A percentile compares a stretch with the other conserved stretches of the same genome.
These are phyloP conservation scores for Epichloe typhina DNA, from an alignment of 2,329 filamentous ascomycete species.

Conservation along the genomic window DNA sequence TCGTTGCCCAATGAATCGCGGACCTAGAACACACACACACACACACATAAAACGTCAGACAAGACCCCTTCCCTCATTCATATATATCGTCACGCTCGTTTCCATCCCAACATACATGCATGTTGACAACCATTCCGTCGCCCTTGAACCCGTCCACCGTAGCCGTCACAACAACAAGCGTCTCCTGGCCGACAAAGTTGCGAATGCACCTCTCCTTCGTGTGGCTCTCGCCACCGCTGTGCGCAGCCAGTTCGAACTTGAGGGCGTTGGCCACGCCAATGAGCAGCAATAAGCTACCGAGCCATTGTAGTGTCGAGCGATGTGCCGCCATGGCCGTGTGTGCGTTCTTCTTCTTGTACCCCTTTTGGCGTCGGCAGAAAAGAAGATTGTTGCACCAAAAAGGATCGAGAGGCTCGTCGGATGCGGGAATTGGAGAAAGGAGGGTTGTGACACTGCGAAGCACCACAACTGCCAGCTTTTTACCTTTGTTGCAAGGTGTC, in stretches of 20 bases:
- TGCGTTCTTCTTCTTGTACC: not conserved
- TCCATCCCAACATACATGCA: slow-evolving; percentile 54
- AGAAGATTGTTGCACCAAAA: slow-evolving; percentile 6
- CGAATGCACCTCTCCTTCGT: slow-evolving; percentile 78
- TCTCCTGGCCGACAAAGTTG: slow-evolving; percentile 88
- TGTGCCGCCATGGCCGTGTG: slow-evolving; percentile 31
- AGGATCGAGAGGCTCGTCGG: not conserved
- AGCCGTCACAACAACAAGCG: slow-evolving; percentile 88
- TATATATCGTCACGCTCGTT: not conserved
- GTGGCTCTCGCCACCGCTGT: slow-evolving; percentile 33
- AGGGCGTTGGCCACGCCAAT: slow-evolving; percentile 50
- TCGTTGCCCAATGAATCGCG: slow-evolving; percentile 92
- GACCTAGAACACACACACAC: slow-evolving; percentile 51
- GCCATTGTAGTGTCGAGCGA: slow-evolving; percentile 40
- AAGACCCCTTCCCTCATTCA: not conserved
- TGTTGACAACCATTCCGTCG: slow-evolving; percentile 87
- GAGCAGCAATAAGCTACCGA: slow-evolving; percentile 46
- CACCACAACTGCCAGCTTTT: not conserved
- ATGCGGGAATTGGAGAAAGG: not conserved
- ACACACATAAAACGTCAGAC: not conserved
- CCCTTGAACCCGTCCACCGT: slow-evolving; percentile 75
- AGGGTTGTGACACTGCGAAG: not conserved
- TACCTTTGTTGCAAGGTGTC: slow-evolving; percentile 6
- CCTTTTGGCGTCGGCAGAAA: not conserved
- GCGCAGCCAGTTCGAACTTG: slow-evolving; percentile 83